These are phyloP conservation scores for Daldinia sp. DNA, from an alignment of 2,329 filamentous ascomycete species.

Conservation along the genomic window DNA sequence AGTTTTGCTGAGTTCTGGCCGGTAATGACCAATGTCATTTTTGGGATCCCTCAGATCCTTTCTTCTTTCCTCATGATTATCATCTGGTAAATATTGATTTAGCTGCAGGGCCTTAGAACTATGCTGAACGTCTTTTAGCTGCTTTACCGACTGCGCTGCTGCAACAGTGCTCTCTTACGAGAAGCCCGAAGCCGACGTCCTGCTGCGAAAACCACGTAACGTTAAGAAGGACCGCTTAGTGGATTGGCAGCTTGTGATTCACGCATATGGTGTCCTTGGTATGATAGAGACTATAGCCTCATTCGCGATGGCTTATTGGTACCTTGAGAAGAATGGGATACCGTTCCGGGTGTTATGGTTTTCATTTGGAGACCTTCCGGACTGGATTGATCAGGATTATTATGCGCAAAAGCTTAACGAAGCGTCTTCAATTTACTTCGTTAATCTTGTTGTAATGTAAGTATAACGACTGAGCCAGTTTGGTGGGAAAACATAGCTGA, in stretches of 20 bases:
- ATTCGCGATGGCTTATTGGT: conserved; percentile 76
- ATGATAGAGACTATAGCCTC: conserved; percentile 70
- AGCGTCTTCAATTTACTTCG: conserved; percentile 81
- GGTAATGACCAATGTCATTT: conserved; percentile 77
- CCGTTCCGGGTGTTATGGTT: conserved; percentile 76
- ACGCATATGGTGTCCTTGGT: conserved; percentile 79
- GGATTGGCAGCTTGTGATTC: conserved; percentile 77
- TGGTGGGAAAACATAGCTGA: conserved; percentile 3
- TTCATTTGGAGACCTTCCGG: conserved; percentile 68
- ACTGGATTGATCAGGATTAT: conserved; percentile 64
- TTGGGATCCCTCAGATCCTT: conserved; percentile 79
- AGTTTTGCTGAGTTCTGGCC: conserved; percentile 83
- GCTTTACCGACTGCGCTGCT: conserved; percentile 81
- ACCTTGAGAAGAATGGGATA: conserved; percentile 71
- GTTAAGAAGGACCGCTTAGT: conserved; percentile 78
- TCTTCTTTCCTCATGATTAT: conserved; percentile 80
- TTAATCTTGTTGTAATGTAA: conserved; percentile 82
- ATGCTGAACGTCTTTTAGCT: conserved; percentile 56
- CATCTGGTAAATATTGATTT: conserved; percentile 61
- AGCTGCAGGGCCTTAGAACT: conserved; percentile 29
- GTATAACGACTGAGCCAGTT: conserved; percentile 41
- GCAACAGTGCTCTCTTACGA: conserved; percentile 82
- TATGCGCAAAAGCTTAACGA: conserved; percentile 69
- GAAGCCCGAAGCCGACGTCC: conserved; percentile 79
- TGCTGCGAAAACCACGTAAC: conserved; percentile 75